A percentile compares a stretch with the other conserved stretches of the same genome.
These are phyloP conservation scores for Pseudogymnoascus sp. DNA, from an alignment of 2,329 filamentous ascomycete genomes.

Conservation along the genomic window DNA sequence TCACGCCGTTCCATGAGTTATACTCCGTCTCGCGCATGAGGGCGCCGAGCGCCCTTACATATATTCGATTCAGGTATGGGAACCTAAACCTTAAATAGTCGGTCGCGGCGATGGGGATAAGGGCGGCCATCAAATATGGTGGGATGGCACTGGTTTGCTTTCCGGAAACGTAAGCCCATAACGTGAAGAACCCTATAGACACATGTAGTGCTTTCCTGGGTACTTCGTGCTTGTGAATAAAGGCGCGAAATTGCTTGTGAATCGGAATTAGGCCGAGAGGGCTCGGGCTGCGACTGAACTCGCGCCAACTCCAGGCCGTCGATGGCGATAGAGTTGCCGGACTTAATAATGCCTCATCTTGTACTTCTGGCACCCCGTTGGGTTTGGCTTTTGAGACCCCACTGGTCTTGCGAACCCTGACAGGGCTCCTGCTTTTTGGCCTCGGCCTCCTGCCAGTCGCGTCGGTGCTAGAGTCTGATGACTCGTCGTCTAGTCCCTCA, in stretches of 20 bases:
- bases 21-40: conserved; percentile 98
- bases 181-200: conserved; percentile 89
- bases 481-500: conserved; percentile 45
- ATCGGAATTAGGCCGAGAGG: conserved; percentile 92
- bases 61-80: conserved; percentile 73
- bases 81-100: conserved; percentile 81
- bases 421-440: conserved; percentile 28
- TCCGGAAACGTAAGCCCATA: conserved; percentile 76
- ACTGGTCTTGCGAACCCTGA: conserved; percentile 40
- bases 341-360: not conserved
- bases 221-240: conserved; percentile 95
- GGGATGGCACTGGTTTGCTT: conserved; percentile 71
- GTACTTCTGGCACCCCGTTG: conserved; percentile 20
- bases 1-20: conserved; percentile 89
- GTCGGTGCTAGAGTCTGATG: conserved; percentile 22
- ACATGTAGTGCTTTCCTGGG: conserved; percentile 89
- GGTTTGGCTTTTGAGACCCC: conserved; percentile 46
- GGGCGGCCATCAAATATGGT: conserved; percentile 69
- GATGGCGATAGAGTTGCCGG: conserved; percentile 46
- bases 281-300: conserved; percentile 84
- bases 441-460: conserved; percentile 22
- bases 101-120: conserved; percentile 75
- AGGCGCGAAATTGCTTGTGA: conserved; percentile 80
- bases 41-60: conserved; percentile 76
- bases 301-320: conserved; percentile 67